phyloP scores from a whole-genome alignment of 2,329 filamentous ascomycete species.

The Dryadomyces quercus-mongolicae region DNA sequence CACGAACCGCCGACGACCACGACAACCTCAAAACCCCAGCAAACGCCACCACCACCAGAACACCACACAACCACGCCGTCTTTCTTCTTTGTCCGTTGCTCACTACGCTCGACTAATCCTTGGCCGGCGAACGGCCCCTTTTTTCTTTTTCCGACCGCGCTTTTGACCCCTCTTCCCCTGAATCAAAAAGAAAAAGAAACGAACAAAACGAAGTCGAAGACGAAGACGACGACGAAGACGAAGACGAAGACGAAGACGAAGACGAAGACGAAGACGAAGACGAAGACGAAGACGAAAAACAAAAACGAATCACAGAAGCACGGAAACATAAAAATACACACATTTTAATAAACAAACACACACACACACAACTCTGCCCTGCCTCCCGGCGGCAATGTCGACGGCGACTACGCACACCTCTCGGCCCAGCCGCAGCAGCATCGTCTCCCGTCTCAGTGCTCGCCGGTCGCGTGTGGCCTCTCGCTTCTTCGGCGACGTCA shows the following conservation, averaged over 20 bases:
- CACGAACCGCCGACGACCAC: not conserved
- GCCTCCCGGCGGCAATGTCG: slow-evolving; percentile 28
- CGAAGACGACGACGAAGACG: not conserved
- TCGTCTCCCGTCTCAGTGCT: slow-evolving; percentile 29
- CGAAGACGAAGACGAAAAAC: not conserved
- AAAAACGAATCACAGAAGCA: not conserved
- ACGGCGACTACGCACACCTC: slow-evolving; percentile 35
- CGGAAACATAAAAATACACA: not conserved
- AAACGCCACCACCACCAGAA: no score
- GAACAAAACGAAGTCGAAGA: not conserved
- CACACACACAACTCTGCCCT: not conserved
- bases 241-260: not conserved
- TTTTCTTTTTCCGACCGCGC: no score
- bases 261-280: not conserved
- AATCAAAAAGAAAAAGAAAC: not conserved
- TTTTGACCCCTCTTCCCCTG: not conserved
- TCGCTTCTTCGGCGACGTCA: slow-evolving; percentile 29
- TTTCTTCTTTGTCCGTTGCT: no score
- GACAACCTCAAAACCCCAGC: no score
- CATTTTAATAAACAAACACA: no score
- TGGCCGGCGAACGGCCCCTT: no score
- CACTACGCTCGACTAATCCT: no score
- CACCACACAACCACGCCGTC: no score
- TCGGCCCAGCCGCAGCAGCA: slow-evolving; percentile 31
- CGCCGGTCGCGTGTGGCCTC: slow-evolving; percentile 31